Base-by-base conservation (phyloP, 1,284 basidiomycete species). In the Afroboletus lepidellus region DNA sequence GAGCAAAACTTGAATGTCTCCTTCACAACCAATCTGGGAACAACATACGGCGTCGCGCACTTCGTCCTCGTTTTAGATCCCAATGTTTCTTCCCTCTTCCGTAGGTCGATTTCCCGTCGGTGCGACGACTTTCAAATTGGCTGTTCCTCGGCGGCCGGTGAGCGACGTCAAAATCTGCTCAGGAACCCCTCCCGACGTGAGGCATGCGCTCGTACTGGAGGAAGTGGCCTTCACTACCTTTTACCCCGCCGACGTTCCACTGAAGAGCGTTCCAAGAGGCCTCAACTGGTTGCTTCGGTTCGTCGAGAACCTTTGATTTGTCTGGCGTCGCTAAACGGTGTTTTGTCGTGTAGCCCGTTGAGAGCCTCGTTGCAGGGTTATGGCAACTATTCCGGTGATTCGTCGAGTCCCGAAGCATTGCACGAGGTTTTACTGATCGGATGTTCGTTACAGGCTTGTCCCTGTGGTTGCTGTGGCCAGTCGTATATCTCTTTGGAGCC, bases 221-320 rank as follows among this genome's bases (percentile, higher is more conserved):
- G 80, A 85, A 61, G 72, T 83, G 20, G 76, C 76, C 1, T 85
- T 83, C 58, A 83, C 79, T 27, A 77, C 74, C 2, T 85, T 76
- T 61, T 85, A 85, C 61, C 84, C 84, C 27, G 75, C 80, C 18
- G 70, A 75, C 46, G 58, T 69, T 23, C 36, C 46, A 5, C 54
- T 58, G 7, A 57, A 62, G 30, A 59, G 60, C 8, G 51, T 46
- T 12, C 66, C 60, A 39, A 74, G 73, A 54, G 79, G 80, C 3
- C 55, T 82, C 41, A 56, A 73, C 48, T 84, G 83, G 83, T 57
- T 84, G 25, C 58, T 77, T 55, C 73, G 79, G 81, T 81, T 46
- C 32, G 74, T 67, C 34, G 44, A 18, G 21, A 32, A 18, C 24
- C 13, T 41, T 33, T 46, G 6, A 21, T 37, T 37, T 41, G 24